Evolutionary conservation across 345 rosid species (phyloP).

Genomic region (Citrus australasica): DNA sequence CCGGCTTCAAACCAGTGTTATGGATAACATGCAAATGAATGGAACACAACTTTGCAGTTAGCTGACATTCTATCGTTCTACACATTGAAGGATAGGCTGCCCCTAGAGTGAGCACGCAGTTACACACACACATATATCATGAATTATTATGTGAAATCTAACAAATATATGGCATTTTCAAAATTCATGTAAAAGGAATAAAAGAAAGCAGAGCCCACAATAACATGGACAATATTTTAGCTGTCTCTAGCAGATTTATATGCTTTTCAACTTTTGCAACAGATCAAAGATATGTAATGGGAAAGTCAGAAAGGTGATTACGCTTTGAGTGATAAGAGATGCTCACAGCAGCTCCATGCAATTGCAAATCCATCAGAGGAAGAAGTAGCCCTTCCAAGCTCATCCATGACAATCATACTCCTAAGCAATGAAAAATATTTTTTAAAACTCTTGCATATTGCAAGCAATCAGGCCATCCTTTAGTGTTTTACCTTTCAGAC

Average conservation of each 20-base stretch:
- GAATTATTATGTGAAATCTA: neutral
- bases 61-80: neutral
- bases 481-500: conserved; percentile 53
- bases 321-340: conserved; percentile 77
- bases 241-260: neutral
- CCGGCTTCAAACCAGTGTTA: neutral
- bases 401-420: conserved; percentile 90
- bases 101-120: neutral
- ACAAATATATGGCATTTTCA: neutral
- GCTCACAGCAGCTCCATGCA: conserved; percentile 98
- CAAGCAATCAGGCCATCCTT: conserved; percentile 5
- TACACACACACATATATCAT: neutral
- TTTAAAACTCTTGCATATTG: neutral
- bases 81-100: neutral
- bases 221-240: neutral
- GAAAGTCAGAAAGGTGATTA: conserved; percentile 29
- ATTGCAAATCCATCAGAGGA: conserved; percentile 93
- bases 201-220: neutral
- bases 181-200: neutral
- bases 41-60: neutral
- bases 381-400: conserved; percentile 98
- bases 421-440: conserved; percentile 29
- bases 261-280: neutral
- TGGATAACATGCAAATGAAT: neutral
- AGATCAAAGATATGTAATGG: neutral